Evolutionary conservation across 2,329 filamentous ascomycete genomes (phyloP).

Genomic region (Aspergillus fructus): DNA sequence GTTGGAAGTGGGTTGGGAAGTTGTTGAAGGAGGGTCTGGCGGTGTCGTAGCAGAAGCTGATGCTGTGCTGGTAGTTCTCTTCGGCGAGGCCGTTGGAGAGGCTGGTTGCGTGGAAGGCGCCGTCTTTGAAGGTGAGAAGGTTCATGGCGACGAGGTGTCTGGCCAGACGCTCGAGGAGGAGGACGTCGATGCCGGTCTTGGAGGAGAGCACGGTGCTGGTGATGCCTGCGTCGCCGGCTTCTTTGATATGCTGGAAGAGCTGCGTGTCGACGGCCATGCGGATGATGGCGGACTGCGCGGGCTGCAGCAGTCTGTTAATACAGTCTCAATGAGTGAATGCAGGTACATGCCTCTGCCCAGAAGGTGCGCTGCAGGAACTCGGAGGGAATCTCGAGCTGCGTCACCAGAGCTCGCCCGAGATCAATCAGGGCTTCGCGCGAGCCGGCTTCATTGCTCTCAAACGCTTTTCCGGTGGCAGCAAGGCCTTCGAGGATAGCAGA

Average conservation of each 20-base stretch:
- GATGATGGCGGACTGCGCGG: constrained; percentile 35
- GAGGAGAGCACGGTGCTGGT: constrained; percentile 25
- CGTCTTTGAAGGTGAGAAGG: constrained; percentile 25
- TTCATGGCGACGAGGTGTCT: constrained; percentile 43
- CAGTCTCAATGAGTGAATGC: not conserved
- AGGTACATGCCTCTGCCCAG: constrained; percentile 38
- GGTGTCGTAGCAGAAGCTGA: constrained; percentile 40
- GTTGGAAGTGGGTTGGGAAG: constrained; percentile 34
- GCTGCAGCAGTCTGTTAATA: constrained; percentile 8
- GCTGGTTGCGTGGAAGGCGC: constrained; percentile 28
- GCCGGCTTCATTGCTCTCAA: constrained; percentile 32
- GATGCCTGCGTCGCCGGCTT: constrained; percentile 26
- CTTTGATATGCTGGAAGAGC: constrained; percentile 35
- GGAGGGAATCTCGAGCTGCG: constrained; percentile 39
- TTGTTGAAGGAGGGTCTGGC: constrained; percentile 34
- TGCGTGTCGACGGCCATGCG: constrained; percentile 38
- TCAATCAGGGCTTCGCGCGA: constrained; percentile 40
- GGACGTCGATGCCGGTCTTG: constrained; percentile 29
- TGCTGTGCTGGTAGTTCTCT: constrained; percentile 36
- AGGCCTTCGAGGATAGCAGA: constrained; percentile 16
- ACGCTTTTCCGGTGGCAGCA: constrained; percentile 29
- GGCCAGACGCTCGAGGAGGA: constrained; percentile 32
- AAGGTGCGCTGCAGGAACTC: constrained; percentile 36
- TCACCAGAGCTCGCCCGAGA: constrained; percentile 34
- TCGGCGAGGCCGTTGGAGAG: constrained; percentile 36